Evolutionary conservation across 306 rosid genomes (phyloP).

Genomic region (Sphenostylis stenocarpa): DNA sequence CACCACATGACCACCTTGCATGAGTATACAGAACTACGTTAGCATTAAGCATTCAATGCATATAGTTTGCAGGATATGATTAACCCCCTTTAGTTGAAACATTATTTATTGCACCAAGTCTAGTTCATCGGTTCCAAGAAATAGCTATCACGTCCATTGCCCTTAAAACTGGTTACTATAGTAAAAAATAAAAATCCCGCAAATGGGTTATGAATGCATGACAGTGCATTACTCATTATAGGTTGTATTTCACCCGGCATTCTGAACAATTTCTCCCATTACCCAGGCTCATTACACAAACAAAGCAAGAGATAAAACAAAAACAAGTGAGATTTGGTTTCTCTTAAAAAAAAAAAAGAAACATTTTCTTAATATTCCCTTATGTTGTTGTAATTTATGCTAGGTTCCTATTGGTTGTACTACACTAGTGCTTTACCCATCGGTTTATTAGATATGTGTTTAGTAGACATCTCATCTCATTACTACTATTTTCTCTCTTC

Average conservation of each 20-base stretch:
- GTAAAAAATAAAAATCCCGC: neutral
- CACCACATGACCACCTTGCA: neutral
- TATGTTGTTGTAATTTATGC: too few relatives aligned
- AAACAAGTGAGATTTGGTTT: constrained; percentile 11
- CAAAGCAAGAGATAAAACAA: neutral
- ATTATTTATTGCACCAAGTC: neutral
- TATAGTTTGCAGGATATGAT: constrained; percentile 16
- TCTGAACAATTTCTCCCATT: constrained; percentile 5
- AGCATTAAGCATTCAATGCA: constrained; percentile 12
- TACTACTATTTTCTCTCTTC: neutral
- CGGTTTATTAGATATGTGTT: too few relatives aligned
- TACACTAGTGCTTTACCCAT: too few relatives aligned
- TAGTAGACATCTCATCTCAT: neutral
- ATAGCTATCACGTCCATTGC: constrained; percentile 6
- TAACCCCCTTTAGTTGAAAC: neutral
- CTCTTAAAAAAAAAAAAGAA: neutral
- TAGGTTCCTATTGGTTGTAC: too few relatives aligned
- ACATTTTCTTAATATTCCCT: too few relatives aligned
- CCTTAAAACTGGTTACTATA: constrained; percentile 4
- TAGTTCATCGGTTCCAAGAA: neutral
- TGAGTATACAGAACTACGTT: constrained; percentile 11
- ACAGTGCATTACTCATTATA: neutral
- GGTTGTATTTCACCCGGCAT: neutral
- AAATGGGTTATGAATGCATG: constrained; percentile 4
- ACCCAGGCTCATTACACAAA: neutral